These are phyloP conservation scores for Globisporangium okanoganense DNA, from an alignment of 352 stramenopile genomes.

Conservation along the genomic window DNA sequence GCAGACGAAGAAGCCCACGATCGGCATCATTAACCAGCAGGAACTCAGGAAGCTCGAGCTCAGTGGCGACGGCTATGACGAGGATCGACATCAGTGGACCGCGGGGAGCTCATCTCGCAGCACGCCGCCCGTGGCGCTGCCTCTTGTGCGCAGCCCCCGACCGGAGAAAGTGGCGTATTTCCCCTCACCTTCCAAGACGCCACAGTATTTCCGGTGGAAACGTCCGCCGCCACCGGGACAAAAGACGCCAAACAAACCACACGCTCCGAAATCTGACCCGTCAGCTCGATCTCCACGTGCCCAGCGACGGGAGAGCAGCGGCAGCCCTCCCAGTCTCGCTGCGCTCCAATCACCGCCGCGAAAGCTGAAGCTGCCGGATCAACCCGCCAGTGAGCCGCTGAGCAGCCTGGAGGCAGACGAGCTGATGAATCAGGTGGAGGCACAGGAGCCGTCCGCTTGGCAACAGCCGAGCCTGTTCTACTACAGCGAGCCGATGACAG, in stretches of 20 bases:
- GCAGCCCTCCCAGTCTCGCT: constrained; percentile 3
- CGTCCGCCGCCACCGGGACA: constrained; percentile 13
- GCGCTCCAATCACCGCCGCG: constrained; percentile 5
- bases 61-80: constrained; percentile 11
- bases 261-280: not conserved
- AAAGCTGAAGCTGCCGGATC: not conserved
- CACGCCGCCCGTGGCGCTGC: constrained; percentile 33
- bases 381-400: not conserved
- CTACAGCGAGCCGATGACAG: constrained; percentile 15
- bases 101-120: constrained; percentile 9
- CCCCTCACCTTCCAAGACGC: constrained; percentile 39
- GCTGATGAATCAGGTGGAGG: not conserved
- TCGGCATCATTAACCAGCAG: constrained; percentile 48
- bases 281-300: constrained; percentile 10
- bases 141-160: constrained; percentile 42
- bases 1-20: constrained; percentile 26
- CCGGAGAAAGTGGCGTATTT: constrained; percentile 35
- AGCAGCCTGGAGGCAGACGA: not conserved
- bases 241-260: constrained; percentile 12
- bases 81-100: constrained; percentile 10
- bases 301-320: constrained; percentile 12
- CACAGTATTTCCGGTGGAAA: constrained; percentile 68
- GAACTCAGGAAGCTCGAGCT: constrained; percentile 28
- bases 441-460: constrained; percentile 2
- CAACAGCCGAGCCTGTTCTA: constrained; percentile 21